phyloP scores from a whole-genome alignment of 352 stramenopile genomes.

The Globisporangium heterothallicum region DNA sequence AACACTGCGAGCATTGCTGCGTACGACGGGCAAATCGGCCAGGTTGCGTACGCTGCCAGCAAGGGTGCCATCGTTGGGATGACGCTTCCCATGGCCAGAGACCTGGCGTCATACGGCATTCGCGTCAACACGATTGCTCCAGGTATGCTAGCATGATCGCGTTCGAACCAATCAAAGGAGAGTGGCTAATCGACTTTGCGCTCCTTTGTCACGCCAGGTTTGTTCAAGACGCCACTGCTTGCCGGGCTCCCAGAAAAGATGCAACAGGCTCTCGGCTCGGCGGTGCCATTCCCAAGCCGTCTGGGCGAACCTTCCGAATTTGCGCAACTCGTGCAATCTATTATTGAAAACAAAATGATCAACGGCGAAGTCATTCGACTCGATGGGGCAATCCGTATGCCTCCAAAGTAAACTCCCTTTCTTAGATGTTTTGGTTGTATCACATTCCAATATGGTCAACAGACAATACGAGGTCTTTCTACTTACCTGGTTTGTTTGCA shows the following conservation, averaged over 20 bases:
- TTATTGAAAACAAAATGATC: slow-evolving; percentile 98
- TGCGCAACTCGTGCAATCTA: slow-evolving; percentile 91
- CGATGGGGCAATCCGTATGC: slow-evolving; percentile 96
- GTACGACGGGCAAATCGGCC: slow-evolving; percentile 96
- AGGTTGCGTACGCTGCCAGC: slow-evolving; percentile 95
- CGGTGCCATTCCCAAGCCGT: slow-evolving; percentile 94
- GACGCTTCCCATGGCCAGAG: slow-evolving; percentile 95
- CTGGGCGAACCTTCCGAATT: slow-evolving; percentile 95
- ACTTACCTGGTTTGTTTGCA: background rate
- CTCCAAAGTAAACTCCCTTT: slow-evolving; percentile 81
- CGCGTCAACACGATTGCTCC: slow-evolving; percentile 96
- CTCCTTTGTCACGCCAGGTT: slow-evolving; percentile 39
- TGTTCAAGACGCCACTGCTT: slow-evolving; percentile 97
- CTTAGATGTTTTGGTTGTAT: background rate
- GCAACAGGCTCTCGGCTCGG: slow-evolving; percentile 88
- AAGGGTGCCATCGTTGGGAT: slow-evolving; percentile 96
- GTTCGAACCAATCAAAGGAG: too few species aligned
- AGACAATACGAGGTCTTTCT: background rate
- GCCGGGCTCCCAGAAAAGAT: slow-evolving; percentile 94
- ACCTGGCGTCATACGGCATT: slow-evolving; percentile 92
- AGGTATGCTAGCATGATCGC: slow-evolving; percentile 28
- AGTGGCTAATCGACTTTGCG: background rate
- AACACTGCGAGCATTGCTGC: slow-evolving; percentile 98
- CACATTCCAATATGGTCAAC: background rate
- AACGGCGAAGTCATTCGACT: slow-evolving; percentile 98